phyloP scores from a whole-genome alignment of 345 rosid genomes.

The Melaleuca quinquenervia region DNA sequence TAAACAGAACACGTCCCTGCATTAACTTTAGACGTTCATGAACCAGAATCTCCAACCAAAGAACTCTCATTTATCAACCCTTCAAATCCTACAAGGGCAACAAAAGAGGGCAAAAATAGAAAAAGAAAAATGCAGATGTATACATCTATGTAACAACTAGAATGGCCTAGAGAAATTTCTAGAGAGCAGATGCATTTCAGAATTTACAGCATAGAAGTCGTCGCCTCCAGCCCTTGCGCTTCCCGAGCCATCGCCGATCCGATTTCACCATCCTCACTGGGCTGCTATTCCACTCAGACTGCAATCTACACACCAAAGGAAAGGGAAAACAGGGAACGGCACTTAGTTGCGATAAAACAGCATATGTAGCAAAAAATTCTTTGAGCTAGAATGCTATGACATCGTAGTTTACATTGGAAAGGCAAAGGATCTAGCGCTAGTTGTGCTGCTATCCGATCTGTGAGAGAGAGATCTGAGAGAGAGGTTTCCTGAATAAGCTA shows the following conservation, averaged over 20 bases:
- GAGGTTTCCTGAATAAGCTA: conserved; percentile 68
- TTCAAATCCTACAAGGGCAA: background rate
- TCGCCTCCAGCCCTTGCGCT: conserved; percentile 14
- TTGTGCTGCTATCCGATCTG: conserved; percentile 90
- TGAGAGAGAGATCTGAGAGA: conserved; percentile 77
- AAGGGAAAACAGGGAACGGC: background rate
- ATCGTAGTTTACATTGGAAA: conserved; percentile 57
- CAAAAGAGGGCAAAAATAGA: background rate
- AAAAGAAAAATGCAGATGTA: background rate
- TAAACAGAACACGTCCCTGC: background rate
- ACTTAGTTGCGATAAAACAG: background rate
- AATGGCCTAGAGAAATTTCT: background rate
- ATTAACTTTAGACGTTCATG: background rate
- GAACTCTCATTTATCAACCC: background rate
- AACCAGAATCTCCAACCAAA: background rate
- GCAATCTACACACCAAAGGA: conserved; percentile 6
- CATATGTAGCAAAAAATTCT: background rate
- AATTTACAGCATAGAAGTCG: conserved; percentile 26
- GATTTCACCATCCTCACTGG: conserved; percentile 29
- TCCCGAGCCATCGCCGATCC: conserved; percentile 3
- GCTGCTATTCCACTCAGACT: conserved; percentile 32
- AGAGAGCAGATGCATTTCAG: background rate
- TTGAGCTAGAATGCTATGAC: background rate
- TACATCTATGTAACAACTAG: background rate
- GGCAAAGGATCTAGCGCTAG: conserved; percentile 89